Evolutionary conservation across 2,329 filamentous ascomycete genomes (phyloP), one percentile per base, ranked within the genome.

Genomic region (Penicillium sp.): DNA sequence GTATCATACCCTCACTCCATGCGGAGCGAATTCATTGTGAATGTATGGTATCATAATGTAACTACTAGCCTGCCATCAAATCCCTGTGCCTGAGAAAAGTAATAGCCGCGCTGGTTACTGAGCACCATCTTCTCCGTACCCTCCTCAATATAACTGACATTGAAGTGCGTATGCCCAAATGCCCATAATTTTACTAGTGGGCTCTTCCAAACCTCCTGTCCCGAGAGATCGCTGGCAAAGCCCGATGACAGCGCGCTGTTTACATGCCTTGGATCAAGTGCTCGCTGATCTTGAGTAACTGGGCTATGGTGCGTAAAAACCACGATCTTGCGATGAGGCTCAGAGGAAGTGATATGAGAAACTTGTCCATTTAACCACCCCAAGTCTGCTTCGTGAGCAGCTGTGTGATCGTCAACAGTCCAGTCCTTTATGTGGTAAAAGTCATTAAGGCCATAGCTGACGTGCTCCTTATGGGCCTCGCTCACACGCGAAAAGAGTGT

Each of bases 401-500:
- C 53, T 26, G 53, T 57, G 50, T 72, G 68, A 10, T 51, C 54
- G 21, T 63, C 61, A 4, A 70, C 58, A 2, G 60, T 60, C 66
- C 68, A 72, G 42, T 66, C 54, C 0, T 58, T 40, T n/a, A 70
- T 78, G 1, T 71, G 57, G 54, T 71, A 76, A 53, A 81, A 81
- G 63, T 80, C 77, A 39, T 77, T 76, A 8, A 80, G 55, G 0
- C 72, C 66, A 32, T 70, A 58, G 42, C 67, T 69, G 13, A 80
- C 71, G 0, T 50, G 57, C 31, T 67, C 62, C 7, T 58, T 54
- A 6, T 71, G 64, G n/a, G 67, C 58, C 0, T 65, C 47, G 1
- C 69, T 66, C 24, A 81, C 63, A 8, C 60, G 48, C 0, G 78
- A 80, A 63, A 76, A 78, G 3, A 82, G 65, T 2, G 72, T 75